phyloP scores from a whole-genome alignment of 169 alveolate species.

The Eimeria zaria region DNA sequence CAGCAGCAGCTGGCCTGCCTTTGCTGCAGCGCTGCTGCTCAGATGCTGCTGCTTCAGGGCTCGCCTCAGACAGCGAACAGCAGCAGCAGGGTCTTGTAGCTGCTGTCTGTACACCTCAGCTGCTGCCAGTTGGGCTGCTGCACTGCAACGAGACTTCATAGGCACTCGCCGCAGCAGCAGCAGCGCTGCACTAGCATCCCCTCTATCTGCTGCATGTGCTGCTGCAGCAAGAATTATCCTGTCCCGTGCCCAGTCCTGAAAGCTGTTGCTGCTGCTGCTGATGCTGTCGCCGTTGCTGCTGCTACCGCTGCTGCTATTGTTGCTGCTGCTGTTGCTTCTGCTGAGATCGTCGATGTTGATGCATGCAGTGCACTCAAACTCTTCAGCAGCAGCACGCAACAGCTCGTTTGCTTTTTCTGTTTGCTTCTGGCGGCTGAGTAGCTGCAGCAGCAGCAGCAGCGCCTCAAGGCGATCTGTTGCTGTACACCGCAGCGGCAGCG shows the following conservation, averaged over 20 bases:
- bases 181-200: slow-evolving; percentile 15
- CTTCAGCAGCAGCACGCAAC: slow-evolving; percentile 8
- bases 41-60: slow-evolving; percentile 6
- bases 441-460: slow-evolving; percentile 42
- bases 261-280: not conserved
- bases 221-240: not conserved
- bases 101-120: slow-evolving; percentile 23
- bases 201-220: no score
- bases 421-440: not conserved
- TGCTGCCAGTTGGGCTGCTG: not conserved
- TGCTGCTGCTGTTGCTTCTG: not conserved
- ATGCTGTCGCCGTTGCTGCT: not conserved
- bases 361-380: not conserved
- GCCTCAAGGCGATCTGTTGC: not conserved
- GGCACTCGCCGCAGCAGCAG: not conserved
- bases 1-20: slow-evolving; percentile 50
- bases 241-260: not conserved
- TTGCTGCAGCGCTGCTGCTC: not conserved
- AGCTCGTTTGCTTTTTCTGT: not conserved
- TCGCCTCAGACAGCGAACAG: slow-evolving; percentile 31
- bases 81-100: slow-evolving; percentile 27
- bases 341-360: not conserved
- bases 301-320: not conserved
- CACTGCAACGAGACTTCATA: not conserved
- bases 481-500: slow-evolving; percentile 24